Evolutionary conservation across 148 eudicot species (phyloP).

Genomic region (Talinum fruticosum): DNA sequence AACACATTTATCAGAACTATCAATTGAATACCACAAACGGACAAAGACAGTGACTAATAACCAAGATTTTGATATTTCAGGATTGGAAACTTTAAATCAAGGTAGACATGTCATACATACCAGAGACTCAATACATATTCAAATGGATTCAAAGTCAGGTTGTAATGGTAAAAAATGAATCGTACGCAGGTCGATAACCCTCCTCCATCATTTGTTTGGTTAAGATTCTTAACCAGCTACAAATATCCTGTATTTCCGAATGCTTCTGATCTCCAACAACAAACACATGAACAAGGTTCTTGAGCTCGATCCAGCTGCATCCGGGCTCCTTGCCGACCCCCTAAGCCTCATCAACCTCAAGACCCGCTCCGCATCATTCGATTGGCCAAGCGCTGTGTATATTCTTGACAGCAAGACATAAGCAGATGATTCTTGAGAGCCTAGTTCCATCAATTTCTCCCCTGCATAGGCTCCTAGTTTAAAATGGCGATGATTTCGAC

Average conservation of each 20-base stretch:
- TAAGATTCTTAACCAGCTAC: constrained; percentile 34
- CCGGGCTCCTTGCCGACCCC: constrained; percentile 63
- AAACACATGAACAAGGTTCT: constrained; percentile 56
- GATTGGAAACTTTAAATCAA: not conserved
- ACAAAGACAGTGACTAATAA: constrained; percentile 3
- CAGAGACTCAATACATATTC: not conserved
- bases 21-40: not conserved
- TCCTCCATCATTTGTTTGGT: constrained; percentile 49
- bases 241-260: constrained; percentile 41
- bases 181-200: constrained; percentile 36
- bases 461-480: constrained; percentile 73
- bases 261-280: constrained; percentile 61
- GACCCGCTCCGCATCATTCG: constrained; percentile 48
- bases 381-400: constrained; percentile 46
- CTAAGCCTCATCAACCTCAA: constrained; percentile 54
- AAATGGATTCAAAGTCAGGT: constrained; percentile 9
- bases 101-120: constrained; percentile 7
- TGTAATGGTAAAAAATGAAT: constrained; percentile 24
- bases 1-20: not conserved
- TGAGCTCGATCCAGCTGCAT: constrained; percentile 67
- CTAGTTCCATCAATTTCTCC: constrained; percentile 56
- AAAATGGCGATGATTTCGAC: constrained; percentile 44
- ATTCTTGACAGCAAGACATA: constrained; percentile 54
- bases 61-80: not conserved
- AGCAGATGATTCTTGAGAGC: constrained; percentile 63